Evolutionary conservation across 2,329 filamentous ascomycete genomes (phyloP).

Genomic region (Pleurostoma richardsiae): DNA sequence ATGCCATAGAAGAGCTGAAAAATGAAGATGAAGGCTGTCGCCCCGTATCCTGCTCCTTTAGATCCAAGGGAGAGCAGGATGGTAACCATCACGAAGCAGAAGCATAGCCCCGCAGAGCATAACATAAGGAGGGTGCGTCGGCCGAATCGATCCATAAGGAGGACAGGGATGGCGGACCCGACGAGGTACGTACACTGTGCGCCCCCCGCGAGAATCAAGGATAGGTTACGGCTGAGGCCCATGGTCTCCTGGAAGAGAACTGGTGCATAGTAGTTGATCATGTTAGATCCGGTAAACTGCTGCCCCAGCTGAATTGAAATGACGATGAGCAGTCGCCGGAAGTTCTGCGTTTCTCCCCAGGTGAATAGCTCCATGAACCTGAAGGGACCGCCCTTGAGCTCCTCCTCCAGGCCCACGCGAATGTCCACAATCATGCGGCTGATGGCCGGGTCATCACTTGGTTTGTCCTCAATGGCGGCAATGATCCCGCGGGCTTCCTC

Average conservation of each 20-base stretch:
- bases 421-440: conserved; percentile 9
- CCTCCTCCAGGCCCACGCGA: conserved; percentile 11
- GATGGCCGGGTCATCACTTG: conserved; percentile 12
- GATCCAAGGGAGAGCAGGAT: conserved; percentile 28
- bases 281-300: conserved; percentile 20
- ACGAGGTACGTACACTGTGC: conserved; percentile 31
- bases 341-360: conserved; percentile 16
- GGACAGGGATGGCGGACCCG: conserved; percentile 32
- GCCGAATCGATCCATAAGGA: conserved; percentile 33
- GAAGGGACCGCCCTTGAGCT: conserved; percentile 13
- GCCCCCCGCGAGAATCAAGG: conserved; percentile 45
- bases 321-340: conserved; percentile 16
- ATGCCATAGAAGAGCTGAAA: conserved; percentile 36
- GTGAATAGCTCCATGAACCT: conserved; percentile 14
- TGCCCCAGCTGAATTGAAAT: conserved; percentile 19
- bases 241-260: conserved; percentile 31
- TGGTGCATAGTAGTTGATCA: conserved; percentile 27
- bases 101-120: conserved; percentile 31
- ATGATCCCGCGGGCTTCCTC: conserved; percentile 18
- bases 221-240: conserved; percentile 36
- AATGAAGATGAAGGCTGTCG: conserved; percentile 36
- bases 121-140: conserved; percentile 32
- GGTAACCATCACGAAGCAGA: conserved; percentile 34
- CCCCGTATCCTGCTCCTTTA: conserved; percentile 27
- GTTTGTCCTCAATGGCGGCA: conserved; percentile 9